Percentiles rank a stretch among this genome's conserved stretches.
Evolutionary conservation across 148 eudicot genomes (phyloP).

Genomic region (Polygonum maritimum): DNA sequence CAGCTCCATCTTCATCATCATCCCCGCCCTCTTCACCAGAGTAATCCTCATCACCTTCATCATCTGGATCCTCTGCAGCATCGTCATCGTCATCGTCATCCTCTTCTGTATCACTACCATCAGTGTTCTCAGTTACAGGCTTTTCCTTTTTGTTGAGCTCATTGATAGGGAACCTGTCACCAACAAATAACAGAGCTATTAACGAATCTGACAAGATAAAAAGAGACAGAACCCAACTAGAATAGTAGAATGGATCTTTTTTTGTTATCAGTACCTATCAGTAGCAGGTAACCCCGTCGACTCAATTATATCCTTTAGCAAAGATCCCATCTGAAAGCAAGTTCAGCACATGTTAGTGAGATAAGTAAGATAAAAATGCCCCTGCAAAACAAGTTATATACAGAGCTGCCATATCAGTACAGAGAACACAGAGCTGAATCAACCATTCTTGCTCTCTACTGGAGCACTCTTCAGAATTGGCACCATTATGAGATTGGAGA

Average conservation of each 20-base stretch:
- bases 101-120: constrained; percentile 10
- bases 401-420: neutral
- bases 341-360: neutral
- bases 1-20: constrained; percentile 4
- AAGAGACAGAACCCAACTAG: neutral
- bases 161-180: constrained; percentile 8
- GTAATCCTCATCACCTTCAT: constrained; percentile 13
- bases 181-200: neutral
- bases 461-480: neutral
- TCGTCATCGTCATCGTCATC: constrained; percentile 9
- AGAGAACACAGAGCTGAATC: neutral
- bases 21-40: constrained; percentile 12
- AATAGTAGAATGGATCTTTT: neutral
- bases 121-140: constrained; percentile 8
- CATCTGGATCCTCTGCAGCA: constrained; percentile 7
- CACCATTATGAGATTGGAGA: neutral
- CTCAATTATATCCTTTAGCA: constrained; percentile 6
- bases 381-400: neutral
- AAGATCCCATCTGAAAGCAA: constrained; percentile 9
- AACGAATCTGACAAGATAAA: neutral
- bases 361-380: neutral
- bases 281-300: neutral
- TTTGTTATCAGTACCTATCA: constrained; percentile 1
- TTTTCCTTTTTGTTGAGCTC: constrained; percentile 10
- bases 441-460: neutral